Evolutionary conservation across 768 basidiomycete species (phyloP).

Genomic region (Macrolepiota albuminosa): DNA sequence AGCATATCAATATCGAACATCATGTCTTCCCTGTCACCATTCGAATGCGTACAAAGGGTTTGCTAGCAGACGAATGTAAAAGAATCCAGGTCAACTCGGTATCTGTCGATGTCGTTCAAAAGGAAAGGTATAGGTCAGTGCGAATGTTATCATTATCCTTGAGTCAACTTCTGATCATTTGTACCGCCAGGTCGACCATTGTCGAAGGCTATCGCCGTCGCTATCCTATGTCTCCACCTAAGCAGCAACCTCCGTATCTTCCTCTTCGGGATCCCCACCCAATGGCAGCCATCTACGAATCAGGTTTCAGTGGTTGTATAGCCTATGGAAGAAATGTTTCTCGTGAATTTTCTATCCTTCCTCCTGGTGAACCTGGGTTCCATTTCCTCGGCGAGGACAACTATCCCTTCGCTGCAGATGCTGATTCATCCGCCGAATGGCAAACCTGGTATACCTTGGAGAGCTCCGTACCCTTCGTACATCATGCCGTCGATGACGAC

Average conservation of each 20-base stretch:
- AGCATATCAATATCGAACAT: slow-evolving; percentile 43
- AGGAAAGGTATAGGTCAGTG: slow-evolving; percentile 62
- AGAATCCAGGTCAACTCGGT: slow-evolving; percentile 55
- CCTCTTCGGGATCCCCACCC: slow-evolving; percentile 55
- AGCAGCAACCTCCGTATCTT: slow-evolving; percentile 58
- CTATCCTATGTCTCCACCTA: slow-evolving; percentile 52
- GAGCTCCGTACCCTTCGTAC: slow-evolving; percentile 44
- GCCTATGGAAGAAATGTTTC: slow-evolving; percentile 19
- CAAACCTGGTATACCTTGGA: slow-evolving; percentile 59
- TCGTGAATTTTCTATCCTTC: slow-evolving; percentile 47
- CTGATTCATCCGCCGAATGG: slow-evolving; percentile 17
- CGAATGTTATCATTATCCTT: background rate
- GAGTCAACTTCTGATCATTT: background rate
- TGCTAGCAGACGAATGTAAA: slow-evolving; percentile 44
- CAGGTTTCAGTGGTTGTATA: slow-evolving; percentile 31
- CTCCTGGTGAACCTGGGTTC: slow-evolving; percentile 37
- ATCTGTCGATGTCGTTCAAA: slow-evolving; percentile 53
- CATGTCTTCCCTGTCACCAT: slow-evolving; percentile 48
- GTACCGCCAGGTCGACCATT: slow-evolving; percentile 33
- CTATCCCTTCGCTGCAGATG: slow-evolving; percentile 42
- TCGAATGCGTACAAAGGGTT: slow-evolving; percentile 52
- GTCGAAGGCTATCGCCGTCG: slow-evolving; percentile 35
- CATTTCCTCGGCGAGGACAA: slow-evolving; percentile 47
- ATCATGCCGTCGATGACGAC: slow-evolving; percentile 20
- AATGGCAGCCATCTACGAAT: slow-evolving; percentile 47